Conservation (phyloP, 768 basidiomycete species). For the Albatrellus ellisii region DNA sequence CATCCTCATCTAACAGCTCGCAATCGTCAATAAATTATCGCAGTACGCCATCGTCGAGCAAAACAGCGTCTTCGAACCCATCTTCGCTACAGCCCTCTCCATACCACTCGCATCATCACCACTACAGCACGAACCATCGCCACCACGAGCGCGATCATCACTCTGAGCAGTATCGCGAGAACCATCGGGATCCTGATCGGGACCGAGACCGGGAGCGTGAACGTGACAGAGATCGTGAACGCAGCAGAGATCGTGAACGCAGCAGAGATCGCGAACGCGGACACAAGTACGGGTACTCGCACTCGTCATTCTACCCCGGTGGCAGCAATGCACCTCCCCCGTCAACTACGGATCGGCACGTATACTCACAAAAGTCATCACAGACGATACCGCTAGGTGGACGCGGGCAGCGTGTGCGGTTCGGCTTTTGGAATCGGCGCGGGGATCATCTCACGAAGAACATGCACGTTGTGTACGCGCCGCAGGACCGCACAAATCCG, state of each 20-base stretch:
- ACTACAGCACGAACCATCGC: neutral
- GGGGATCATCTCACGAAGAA: conserved; percentile 53
- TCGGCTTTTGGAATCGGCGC: conserved; percentile 63
- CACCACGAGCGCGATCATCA: too few species aligned
- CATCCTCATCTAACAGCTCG: too few species aligned
- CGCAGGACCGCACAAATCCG: conserved; percentile 40
- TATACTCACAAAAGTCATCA: conserved; percentile 15
- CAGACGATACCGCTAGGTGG: conserved; percentile 19
- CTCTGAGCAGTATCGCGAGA: neutral
- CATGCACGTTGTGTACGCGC: conserved; percentile 55
- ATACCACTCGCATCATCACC: neutral
- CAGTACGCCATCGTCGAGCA: neutral
- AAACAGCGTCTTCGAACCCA: neutral
- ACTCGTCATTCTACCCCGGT: neutral
- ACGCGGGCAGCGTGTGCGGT: conserved; percentile 25
- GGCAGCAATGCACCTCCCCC: neutral
- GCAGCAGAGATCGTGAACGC: neutral
- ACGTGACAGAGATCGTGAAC: neutral
- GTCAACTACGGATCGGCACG: neutral
- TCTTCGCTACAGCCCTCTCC: neutral
- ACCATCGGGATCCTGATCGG: neutral
- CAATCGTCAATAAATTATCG: neutral
- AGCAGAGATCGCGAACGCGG: conserved; percentile 1
- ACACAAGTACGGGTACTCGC: neutral
- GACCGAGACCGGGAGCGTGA: neutral